These are phyloP conservation scores for Rhizophora apiculata DNA, from an alignment of 345 rosid species.

Conservation along the genomic window DNA sequence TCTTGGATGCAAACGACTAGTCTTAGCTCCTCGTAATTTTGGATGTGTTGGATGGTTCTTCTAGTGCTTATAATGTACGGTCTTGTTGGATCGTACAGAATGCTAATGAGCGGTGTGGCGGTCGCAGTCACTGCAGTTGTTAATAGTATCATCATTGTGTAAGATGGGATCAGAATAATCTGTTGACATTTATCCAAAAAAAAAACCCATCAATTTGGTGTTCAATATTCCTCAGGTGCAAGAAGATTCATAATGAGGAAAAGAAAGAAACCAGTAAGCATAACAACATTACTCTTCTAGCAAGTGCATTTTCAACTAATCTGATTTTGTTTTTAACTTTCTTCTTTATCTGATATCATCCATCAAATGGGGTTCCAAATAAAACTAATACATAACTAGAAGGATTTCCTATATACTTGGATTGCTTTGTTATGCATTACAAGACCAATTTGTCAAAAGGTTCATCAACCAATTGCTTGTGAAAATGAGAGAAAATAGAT, in stretches of 20 bases:
- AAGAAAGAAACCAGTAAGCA: too few relatives aligned
- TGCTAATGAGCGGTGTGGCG: conserved; percentile 5
- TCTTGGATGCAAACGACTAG: neutral
- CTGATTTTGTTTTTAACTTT: too few relatives aligned
- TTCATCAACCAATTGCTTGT: neutral
- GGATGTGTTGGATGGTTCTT: conserved; percentile 6
- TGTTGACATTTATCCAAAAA: neutral
- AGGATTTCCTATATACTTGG: too few relatives aligned
- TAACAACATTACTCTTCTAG: too few relatives aligned
- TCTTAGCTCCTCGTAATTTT: neutral
- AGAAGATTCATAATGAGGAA: neutral
- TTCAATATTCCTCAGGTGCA: neutral
- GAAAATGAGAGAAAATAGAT: neutral
- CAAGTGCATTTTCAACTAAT: too few relatives aligned
- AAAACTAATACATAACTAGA: too few relatives aligned
- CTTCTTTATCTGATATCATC: too few relatives aligned
- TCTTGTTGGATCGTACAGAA: conserved; percentile 20
- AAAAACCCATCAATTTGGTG: neutral
- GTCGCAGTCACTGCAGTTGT: neutral
- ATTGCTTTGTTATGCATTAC: neutral
- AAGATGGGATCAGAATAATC: neutral
- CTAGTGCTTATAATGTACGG: neutral
- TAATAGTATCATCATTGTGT: neutral
- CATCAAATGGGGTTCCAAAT: too few relatives aligned
- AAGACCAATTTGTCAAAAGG: neutral